Base-by-base conservation (phyloP, 495 filamentous ascomycete species). In the Apiosordaria backusii region DNA sequence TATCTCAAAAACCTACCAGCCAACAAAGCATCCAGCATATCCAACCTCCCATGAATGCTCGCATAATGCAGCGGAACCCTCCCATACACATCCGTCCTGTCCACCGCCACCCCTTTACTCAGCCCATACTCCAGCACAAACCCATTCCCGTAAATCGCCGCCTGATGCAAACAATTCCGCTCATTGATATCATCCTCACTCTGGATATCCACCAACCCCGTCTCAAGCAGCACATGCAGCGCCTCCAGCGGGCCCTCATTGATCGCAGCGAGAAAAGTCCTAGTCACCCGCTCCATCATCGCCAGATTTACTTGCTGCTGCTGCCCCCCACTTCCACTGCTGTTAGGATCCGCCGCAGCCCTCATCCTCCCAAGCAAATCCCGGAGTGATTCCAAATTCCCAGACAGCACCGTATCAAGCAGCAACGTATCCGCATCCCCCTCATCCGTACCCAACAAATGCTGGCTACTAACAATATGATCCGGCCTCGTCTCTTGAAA, bases 151-250 rank as follows among this genome's bases (percentile, higher is more conserved):
- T 93, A 94, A 18, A 97, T 97, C 9, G 93, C 88, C 4, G 95
- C 92, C 78, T 98, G 93, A 67, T 99, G 95, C 50, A 99, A 83
- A 72, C 93, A 96, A 72, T 97, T 98, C 40, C 95, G 85, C 72
- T 97, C 93, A 73, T 98, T 99, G 72, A 99, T 97, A 71, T 98
- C 93, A 72, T 99, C 96, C 69, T 94, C 90, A 0, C 90, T 91
- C 66, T 90, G 89, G 10, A 97, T 82, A 74, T 97, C 88, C 53
- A 99, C 90, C 60, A 96, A 75, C 0, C 88, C 86, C 10, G 93
- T 95, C 59, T 89, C 86, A 18, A 97, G 79, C 22, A 99, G 83
- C 7, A 91, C 79, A 26, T 84, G 82, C 35, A 98, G 83, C 19
- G 92, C 87, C 5, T 89, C 86, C 63, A 92, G 86, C 0, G 92